Evolutionary conservation across 305 asterid genomes (phyloP), one percentile per base, ranked within the genome.

Genomic region (Ajuga reptans): DNA sequence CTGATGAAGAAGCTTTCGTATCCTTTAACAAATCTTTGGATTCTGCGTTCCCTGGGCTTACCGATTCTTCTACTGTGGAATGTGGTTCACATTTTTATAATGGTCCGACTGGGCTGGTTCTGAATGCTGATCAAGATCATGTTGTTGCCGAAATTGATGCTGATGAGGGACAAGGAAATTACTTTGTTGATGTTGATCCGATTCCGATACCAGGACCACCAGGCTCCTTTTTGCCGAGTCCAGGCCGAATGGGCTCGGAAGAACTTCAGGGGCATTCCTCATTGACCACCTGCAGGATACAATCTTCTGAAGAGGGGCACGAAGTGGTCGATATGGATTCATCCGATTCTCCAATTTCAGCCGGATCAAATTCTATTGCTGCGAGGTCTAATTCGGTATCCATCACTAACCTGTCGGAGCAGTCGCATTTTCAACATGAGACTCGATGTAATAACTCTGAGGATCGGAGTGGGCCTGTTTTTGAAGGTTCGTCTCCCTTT

Each of bases 171-270:
- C 82, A 78, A 37, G 86, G 93, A 65, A 79, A 84, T 79, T 89
- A 86, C 80, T 86, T 75, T 75, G 78, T 64, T 59, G 92, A 86
- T 75, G 98, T 91, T 27, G 98, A 92, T 74, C 87, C 94, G 18
- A 89, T 92, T 70, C 91, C 90, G 46, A 92, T 92, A 68, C 98
- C 98, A 0, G 98, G 97, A 41, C 98, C 98, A 4, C 97, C 96
- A 0, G 98, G 98, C 63, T 92, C 96, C 0, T 92, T 86, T 79
- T 77, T 92, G 74, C 98, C 97, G 0, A 92, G 98, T 68, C 98
- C 97, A 0, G 90, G 92, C 11, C 93, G 84, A 31, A 87, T 82
- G 89, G 78, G 79, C 72, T 86, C 97, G 0, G 97, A 90, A 81
- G 97, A 86, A 67, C 81, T 85, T 78, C 90, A 81, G 47, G 96